Conservation (phyloP, 345 rosid species). For the Eucalyptus microcorys region DNA sequence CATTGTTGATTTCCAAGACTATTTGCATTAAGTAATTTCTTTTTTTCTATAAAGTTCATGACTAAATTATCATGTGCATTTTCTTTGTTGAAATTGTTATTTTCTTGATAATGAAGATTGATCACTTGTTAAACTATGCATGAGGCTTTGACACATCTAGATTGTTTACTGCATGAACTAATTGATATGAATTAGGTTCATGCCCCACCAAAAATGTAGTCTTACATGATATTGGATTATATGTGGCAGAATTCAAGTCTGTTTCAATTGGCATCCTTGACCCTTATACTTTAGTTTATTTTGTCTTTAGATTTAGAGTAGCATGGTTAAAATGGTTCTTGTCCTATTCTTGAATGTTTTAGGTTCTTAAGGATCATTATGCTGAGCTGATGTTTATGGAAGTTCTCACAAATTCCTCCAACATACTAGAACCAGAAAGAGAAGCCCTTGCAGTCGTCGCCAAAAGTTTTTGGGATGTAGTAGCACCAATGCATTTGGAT, state of each 20-base stretch:
- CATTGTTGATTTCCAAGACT: too few relatives aligned
- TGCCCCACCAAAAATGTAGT: not conserved
- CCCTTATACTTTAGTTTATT: not conserved
- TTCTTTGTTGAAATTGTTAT: too few relatives aligned
- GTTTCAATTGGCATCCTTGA: not conserved
- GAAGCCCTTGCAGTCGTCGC: constrained; percentile 25
- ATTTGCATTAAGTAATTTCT: too few relatives aligned
- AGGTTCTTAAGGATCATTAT: constrained; percentile 80
- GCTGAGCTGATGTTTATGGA: constrained; percentile 71
- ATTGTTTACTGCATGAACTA: too few relatives aligned
- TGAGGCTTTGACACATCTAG: too few relatives aligned
- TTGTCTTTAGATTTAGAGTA: not conserved
- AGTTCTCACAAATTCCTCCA: constrained; percentile 27
- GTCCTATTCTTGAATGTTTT: not conserved
- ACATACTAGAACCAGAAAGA: constrained; percentile 44
- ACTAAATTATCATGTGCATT: too few relatives aligned
- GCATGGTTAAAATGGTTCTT: not conserved
- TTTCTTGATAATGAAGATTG: too few relatives aligned
- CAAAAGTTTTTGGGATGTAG: constrained; percentile 59
- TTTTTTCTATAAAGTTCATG: too few relatives aligned
- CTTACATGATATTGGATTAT: not conserved
- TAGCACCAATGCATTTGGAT: constrained; percentile 5
- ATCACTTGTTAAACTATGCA: too few relatives aligned
- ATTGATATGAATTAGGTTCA: not conserved
- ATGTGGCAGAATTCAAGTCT: not conserved